phyloP scores from a whole-genome alignment of 805 yeast species.

The Wickerhamiella allomyrinae region DNA sequence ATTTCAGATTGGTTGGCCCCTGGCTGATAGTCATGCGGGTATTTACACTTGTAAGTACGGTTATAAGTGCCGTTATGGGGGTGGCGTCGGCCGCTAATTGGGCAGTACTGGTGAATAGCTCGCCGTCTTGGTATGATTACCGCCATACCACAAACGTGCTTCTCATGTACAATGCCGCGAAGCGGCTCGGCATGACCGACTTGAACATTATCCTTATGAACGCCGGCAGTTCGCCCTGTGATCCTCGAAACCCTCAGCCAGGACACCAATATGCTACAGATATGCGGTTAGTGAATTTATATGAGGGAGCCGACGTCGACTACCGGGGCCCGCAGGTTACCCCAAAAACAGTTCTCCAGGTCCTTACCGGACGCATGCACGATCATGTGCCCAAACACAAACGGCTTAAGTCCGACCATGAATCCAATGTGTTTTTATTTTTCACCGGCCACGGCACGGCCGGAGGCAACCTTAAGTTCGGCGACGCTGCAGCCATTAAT shows the following conservation, averaged over 20 bases:
- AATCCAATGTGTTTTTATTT: not conserved
- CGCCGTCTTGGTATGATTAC: conserved; percentile 1
- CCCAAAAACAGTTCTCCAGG: not conserved
- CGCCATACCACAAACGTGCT: not conserved
- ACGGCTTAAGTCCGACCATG: not conserved
- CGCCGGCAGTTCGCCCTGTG: conserved; percentile 1
- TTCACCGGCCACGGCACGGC: not conserved
- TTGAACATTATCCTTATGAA: not conserved
- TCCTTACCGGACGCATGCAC: not conserved
- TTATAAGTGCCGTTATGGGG: no score
- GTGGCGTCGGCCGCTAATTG: not conserved
- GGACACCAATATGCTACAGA: not conserved
- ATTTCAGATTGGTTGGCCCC: no score
- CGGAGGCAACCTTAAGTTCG: not conserved
- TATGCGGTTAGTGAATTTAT: not conserved
- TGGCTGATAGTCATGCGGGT: no score
- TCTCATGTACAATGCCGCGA: not conserved
- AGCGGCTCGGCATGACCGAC: not conserved
- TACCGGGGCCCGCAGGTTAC: not conserved
- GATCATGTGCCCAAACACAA: not conserved
- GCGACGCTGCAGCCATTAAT: not conserved
- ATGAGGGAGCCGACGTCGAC: not conserved
- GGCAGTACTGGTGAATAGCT: not conserved
- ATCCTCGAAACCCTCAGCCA: not conserved
- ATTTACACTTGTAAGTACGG: no score